Evolutionary conservation across 164 flowering plant genomes (phyloP).

Genomic region (Tinospora cordifolia): DNA sequence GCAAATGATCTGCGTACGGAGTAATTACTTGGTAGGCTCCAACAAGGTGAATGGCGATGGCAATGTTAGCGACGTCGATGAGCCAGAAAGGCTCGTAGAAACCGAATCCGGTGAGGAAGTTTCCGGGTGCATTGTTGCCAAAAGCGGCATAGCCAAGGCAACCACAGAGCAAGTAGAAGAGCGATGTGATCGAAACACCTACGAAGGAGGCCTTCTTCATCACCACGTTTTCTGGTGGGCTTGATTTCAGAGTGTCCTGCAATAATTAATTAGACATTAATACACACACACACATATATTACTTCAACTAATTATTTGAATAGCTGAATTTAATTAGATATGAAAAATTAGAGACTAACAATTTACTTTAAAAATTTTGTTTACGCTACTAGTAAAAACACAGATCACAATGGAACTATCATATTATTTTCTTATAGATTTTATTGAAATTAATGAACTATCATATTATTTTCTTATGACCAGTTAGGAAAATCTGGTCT

Average conservation of each 20-base stretch:
- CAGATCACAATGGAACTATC: too few species aligned
- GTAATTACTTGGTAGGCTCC: constrained; percentile 71
- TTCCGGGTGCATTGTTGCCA: constrained; percentile 71
- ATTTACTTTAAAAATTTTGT: too few species aligned
- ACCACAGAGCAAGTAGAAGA: constrained; percentile 62
- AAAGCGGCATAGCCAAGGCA: constrained; percentile 68
- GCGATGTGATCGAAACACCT: constrained; percentile 37
- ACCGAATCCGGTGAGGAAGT: constrained; percentile 79
- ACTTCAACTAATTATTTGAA: too few species aligned
- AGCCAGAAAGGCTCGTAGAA: constrained; percentile 82
- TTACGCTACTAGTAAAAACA: too few species aligned
- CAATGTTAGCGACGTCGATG: constrained; percentile 50
- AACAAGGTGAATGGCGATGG: constrained; percentile 57
- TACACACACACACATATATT: too few species aligned
- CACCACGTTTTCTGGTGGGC: constrained; percentile 50
- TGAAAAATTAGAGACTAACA: too few species aligned
- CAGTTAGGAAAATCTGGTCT: too few species aligned
- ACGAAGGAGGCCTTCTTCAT: constrained; percentile 54
- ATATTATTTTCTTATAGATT: too few species aligned
- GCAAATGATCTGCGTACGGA: too few species aligned
- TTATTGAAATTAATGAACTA: too few species aligned
- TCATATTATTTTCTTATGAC: too few species aligned
- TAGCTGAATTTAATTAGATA: too few species aligned
- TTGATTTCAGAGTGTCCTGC: constrained; percentile 56
- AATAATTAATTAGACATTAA: neutral